Evolutionary conservation across 2,329 filamentous ascomycete genomes (phyloP), one percentile per base, ranked within the genome.

Genomic region (Claviceps purpurea): DNA sequence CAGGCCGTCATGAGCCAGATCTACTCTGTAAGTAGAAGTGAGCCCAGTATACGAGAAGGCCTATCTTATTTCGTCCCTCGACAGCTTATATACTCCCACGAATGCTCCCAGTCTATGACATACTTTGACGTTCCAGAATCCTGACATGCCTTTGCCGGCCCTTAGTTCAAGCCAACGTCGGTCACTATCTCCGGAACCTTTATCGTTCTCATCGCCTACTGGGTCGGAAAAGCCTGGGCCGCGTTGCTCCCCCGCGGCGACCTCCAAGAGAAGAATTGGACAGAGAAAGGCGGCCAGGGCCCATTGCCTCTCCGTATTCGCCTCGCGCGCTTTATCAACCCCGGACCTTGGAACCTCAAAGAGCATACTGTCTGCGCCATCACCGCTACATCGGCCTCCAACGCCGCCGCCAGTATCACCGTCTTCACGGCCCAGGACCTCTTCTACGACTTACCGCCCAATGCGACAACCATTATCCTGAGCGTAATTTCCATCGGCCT

Each of bases 121-220:
- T 30, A 30, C 8, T 30, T 30, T 30, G 18, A 10, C 11, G 10
- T 20, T 42, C 8, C 18, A 22, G 16, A 3, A 2, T n/a, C 34
- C 18, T 37, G 37, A 50, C 39, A 20, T 30, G 3, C 13, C 18
- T 30, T 24, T 43, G 20, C 42, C 42, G 11, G 2, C 26, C 1
- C 16, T 5, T 11, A 77, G 73, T 78, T 75, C 61, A 78, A 78
- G 68, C 75, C 75, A 0, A 79, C 75, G 0, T 2, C 40, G 1
- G 60, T 74, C 39, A 68, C 66, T 3, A 73, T 79, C 18, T 67
- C 69, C 16, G 75, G 75, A 40, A 78, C 75, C 0, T 79, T 79
- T 51, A 77, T 79, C 50, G 75, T 78, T 5, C 69, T 80, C 42
- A 77, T 80, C 46, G 73, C 74, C 13, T 79, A 79, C 62, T 78